Evolutionary conservation across 2,329 filamentous ascomycete species (phyloP), one percentile per base, ranked within the genome.

Genomic region (Microdochium paspali): DNA sequence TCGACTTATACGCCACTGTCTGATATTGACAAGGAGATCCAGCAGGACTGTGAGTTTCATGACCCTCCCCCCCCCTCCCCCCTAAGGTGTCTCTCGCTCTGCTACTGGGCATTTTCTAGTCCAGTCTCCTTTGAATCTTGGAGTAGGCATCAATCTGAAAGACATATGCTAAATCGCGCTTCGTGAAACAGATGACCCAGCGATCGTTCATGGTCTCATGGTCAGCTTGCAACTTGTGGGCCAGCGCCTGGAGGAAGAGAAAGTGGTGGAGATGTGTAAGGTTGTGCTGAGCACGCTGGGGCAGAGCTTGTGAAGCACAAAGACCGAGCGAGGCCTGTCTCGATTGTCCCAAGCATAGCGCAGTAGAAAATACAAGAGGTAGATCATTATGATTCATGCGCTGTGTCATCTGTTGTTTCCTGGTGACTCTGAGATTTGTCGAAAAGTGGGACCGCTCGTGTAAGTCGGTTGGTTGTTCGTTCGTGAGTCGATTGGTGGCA

Each of bases 191-290:
- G 69, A 72, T 43, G 65, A 73, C 23, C 51, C 62, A 1, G 56
- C 62, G 0, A 51, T 56, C 0, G 62, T 73, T 9, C 62, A 73
- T 24, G 68, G 67, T 0, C 61, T 71, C 49, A 68, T 70, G 0
- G 62, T 74, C 24, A 71, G 61, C 43, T 56, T 72, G 1, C 68
- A 72, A 46, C 53, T 75, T 0, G 66, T 73, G n/a, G 69, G 52
- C 7, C 53, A 55, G 43, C 55, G 58, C 44, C 46, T 63, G 23
- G 61, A 63, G 43, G 61, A 63, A 46, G 61, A 63, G 51, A 63
- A 61, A 35, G 60, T 59, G 24, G 46, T 63, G 30, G 56, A 60
- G 43, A 61, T 63, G 57, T 58, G 54, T 44, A 61, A 59, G 44
- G 51, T 55, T 10, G 49, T 63, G 6, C 32, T 62, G 15, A 44